phyloP scores from a whole-genome alignment of 2,329 filamentous ascomycete species.

The Delphinella strobiligena region DNA sequence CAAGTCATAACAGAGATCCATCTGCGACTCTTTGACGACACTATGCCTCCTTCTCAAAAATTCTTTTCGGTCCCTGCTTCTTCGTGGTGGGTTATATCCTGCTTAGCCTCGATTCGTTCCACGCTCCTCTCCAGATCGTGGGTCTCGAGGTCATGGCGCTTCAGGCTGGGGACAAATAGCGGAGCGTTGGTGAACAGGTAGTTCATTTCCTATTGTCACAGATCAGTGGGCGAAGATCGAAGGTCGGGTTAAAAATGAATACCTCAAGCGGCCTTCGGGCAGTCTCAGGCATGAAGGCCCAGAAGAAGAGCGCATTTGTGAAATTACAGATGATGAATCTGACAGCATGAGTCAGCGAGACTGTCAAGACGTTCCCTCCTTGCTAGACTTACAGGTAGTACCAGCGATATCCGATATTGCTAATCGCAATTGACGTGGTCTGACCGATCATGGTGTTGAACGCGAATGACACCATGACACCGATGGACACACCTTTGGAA shows the following conservation, averaged over 20 bases:
- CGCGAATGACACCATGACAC: constrained; percentile 57
- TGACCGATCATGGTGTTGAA: constrained; percentile 69
- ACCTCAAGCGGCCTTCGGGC: constrained; percentile 51
- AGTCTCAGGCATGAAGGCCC: constrained; percentile 54
- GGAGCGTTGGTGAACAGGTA: constrained; percentile 51
- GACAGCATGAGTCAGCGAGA: too few species aligned
- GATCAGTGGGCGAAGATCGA: too few species aligned
- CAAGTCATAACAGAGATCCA: too few species aligned
- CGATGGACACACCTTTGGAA: constrained; percentile 62
- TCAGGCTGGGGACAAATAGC: constrained; percentile 47
- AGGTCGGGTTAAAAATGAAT: too few species aligned
- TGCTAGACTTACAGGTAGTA: constrained; percentile 41
- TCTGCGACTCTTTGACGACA: neutral
- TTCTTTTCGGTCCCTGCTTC: neutral
- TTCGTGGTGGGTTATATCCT: constrained; percentile 6
- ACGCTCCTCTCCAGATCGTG: constrained; percentile 49
- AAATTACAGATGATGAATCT: constrained; percentile 57
- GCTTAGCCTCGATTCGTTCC: constrained; percentile 36
- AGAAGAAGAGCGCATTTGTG: constrained; percentile 57
- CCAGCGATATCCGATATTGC: constrained; percentile 40
- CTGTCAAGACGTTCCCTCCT: too few species aligned
- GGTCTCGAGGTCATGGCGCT: constrained; percentile 39
- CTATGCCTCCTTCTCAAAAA: neutral
- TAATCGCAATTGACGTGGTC: constrained; percentile 51
- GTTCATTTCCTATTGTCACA: constrained; percentile 39